A percentile compares a stretch with the other conserved stretches of the same genome.
Conservation (phyloP, 352 stramenopile species). For the Pythium rhizo-oryzae region DNA sequence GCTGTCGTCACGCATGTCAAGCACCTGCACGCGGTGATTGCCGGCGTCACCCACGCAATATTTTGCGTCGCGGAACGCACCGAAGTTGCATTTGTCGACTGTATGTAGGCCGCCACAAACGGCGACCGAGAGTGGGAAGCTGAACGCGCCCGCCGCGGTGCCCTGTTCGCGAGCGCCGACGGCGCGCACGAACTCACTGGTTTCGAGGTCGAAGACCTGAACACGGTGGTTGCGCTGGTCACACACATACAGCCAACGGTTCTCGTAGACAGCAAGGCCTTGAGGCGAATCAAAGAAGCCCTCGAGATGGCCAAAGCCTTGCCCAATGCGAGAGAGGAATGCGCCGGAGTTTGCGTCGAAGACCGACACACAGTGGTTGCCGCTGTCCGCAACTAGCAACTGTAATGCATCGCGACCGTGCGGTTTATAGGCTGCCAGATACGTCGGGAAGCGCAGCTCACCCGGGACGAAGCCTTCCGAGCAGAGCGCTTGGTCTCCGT, state of each 20-base stretch:
- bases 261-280: conserved; percentile 47
- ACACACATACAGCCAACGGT: conserved; percentile 49
- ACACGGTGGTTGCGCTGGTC: conserved; percentile 77
- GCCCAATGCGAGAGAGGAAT: conserved; percentile 47
- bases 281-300: conserved; percentile 60
- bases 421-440: conserved; percentile 34
- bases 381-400: conserved; percentile 57
- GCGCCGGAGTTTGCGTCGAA: conserved; percentile 45
- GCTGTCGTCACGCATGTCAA: conserved; percentile 35
- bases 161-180: conserved; percentile 43
- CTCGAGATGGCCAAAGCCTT: conserved; percentile 54
- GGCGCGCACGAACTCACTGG: conserved; percentile 23
- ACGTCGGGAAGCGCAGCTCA: conserved; percentile 52
- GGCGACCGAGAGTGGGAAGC: conserved; percentile 48
- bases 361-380: conserved; percentile 61
- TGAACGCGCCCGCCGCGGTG: conserved; percentile 39
- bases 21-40: conserved; percentile 60
- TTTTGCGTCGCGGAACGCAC: conserved; percentile 48
- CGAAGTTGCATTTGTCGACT: conserved; percentile 51
- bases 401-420: background rate
- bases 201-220: conserved; percentile 54
- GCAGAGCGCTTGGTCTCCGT: conserved; percentile 50
- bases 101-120: conserved; percentile 42
- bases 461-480: conserved; percentile 51
- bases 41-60: conserved; percentile 52